Conservation (phyloP, 1,139 yeast species). For the Yamadazyma blattariae region DNA sequence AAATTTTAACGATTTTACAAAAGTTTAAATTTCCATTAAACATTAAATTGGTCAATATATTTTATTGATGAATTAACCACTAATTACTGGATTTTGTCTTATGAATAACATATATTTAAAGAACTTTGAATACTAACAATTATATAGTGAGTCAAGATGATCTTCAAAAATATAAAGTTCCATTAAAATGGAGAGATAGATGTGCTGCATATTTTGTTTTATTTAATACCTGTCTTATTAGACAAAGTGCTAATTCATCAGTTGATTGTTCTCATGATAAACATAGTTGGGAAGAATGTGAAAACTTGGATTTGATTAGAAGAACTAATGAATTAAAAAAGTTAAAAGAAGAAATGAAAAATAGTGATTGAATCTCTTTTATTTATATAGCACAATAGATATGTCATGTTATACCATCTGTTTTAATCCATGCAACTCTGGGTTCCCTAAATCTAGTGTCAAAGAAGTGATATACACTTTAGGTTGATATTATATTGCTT, state of each 20-base stretch:
- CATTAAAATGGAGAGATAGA: conserved; percentile 81
- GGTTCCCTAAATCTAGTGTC: too few species aligned
- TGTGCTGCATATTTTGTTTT: conserved; percentile 76
- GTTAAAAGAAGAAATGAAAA: conserved; percentile 32
- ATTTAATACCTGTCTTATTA: conserved; percentile 45
- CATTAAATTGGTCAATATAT: too few species aligned
- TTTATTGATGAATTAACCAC: too few species aligned
- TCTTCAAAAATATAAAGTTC: conserved; percentile 77
- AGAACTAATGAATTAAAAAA: conserved; percentile 72
- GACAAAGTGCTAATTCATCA: conserved; percentile 45
- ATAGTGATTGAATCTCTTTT: background rate
- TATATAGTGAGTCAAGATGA: conserved; percentile 77
- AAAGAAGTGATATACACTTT: too few species aligned
- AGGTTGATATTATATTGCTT: too few species aligned
- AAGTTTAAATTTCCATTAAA: too few species aligned
- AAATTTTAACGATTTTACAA: too few species aligned
- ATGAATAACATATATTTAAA: too few species aligned
- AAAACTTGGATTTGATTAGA: conserved; percentile 78
- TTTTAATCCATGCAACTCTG: too few species aligned
- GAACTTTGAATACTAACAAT: conserved; percentile 5
- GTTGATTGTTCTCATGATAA: conserved; percentile 73
- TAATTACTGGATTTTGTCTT: too few species aligned
- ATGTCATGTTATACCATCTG: too few species aligned
- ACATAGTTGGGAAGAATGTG: conserved; percentile 85
- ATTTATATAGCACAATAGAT: conserved; percentile 1